Evolutionary conservation across 345 rosid species (phyloP).

Genomic region (Firmiana major): DNA sequence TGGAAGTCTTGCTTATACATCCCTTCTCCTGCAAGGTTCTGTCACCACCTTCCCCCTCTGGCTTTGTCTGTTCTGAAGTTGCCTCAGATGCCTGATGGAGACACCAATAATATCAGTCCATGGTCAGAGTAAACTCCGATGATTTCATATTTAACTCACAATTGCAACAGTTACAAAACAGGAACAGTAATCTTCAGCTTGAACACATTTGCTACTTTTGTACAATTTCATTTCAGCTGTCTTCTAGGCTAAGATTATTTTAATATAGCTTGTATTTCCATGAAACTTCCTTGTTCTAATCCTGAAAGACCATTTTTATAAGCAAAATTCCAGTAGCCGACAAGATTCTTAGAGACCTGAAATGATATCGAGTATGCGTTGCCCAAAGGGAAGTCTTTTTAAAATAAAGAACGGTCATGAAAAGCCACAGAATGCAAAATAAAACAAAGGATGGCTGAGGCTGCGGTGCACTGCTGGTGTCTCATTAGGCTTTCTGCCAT

Average conservation of each 20-base stretch:
- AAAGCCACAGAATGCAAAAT: not conserved
- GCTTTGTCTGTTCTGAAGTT: not conserved
- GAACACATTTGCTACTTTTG: not conserved
- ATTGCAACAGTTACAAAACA: not conserved
- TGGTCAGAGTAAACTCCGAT: not conserved
- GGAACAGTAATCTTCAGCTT: not conserved
- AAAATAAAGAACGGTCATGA: not conserved
- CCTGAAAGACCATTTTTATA: not conserved
- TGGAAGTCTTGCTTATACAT: not conserved
- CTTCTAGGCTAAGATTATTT: not conserved
- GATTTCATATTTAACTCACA: too few relatives aligned
- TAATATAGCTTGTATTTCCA: not conserved
- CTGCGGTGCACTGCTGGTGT: too few relatives aligned
- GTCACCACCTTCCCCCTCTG: not conserved
- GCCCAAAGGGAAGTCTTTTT: not conserved
- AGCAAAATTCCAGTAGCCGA: not conserved
- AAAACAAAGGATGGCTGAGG: not conserved
- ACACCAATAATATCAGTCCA: too few relatives aligned
- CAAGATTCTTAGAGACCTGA: not conserved
- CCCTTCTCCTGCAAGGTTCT: not conserved
- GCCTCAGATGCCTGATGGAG: constrained; percentile 11
- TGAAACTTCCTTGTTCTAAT: not conserved
- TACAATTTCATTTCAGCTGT: not conserved
- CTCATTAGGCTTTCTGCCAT: not conserved
- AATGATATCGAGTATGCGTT: not conserved